phyloP scores from a whole-genome alignment of 768 basidiomycete species.

The Sutorius australiensis region DNA sequence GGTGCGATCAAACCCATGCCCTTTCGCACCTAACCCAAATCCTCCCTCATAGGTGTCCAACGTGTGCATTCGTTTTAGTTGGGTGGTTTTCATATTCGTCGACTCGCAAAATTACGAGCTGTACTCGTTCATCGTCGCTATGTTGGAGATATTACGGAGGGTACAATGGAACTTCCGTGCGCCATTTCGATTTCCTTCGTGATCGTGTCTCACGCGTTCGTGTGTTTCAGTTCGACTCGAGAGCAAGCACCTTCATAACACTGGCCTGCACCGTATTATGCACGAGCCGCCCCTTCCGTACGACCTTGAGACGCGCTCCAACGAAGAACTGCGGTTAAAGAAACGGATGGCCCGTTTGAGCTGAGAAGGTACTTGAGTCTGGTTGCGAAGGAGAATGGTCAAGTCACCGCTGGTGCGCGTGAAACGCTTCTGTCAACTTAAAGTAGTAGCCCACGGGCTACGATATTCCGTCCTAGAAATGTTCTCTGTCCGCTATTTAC shows the following conservation, averaged over 20 bases:
- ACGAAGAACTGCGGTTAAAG: slow-evolving; percentile 34
- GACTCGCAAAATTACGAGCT: slow-evolving; percentile 45
- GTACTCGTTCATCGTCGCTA: slow-evolving; percentile 62
- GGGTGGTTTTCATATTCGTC: slow-evolving; percentile 72
- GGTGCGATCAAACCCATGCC: slow-evolving; percentile 37
- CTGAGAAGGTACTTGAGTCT: neutral
- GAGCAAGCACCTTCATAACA: slow-evolving; percentile 90
- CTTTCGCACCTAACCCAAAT: neutral
- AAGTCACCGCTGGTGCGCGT: neutral
- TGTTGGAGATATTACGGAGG: slow-evolving; percentile 75
- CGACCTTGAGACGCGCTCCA: slow-evolving; percentile 44
- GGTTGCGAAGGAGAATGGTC: neutral
- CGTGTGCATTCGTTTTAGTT: slow-evolving; percentile 72
- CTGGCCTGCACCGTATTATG: slow-evolving; percentile 87
- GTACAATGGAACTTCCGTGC: slow-evolving; percentile 91
- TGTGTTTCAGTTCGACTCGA: slow-evolving; percentile 62
- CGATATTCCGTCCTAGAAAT: no score
- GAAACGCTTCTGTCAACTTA: neutral
- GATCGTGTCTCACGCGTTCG: neutral
- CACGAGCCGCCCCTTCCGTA: slow-evolving; percentile 86
- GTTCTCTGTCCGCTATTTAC: no score
- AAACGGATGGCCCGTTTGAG: slow-evolving; percentile 21
- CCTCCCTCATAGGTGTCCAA: slow-evolving; percentile 56
- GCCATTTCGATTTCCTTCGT: slow-evolving; percentile 20
- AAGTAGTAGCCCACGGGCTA: no score